Conservation (phyloP, 1,139 yeast species). For the Suhomyces wounanorum region DNA sequence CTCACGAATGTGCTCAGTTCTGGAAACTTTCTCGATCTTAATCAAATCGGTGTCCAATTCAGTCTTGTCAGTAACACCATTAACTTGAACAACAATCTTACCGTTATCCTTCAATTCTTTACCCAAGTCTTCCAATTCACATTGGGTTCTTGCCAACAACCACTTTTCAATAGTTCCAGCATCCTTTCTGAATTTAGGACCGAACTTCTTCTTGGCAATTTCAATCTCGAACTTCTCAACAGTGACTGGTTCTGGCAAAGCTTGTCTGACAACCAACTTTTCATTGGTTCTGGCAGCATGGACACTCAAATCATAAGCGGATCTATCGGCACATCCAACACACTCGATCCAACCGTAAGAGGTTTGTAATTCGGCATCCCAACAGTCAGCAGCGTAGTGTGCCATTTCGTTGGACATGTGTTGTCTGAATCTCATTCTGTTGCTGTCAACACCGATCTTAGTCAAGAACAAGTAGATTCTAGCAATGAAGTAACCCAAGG, state of each 20-base stretch:
- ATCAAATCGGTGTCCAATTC: slow-evolving; percentile 76
- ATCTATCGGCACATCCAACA: slow-evolving; percentile 99
- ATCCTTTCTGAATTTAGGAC: slow-evolving; percentile 95
- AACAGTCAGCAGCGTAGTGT: slow-evolving; percentile 98
- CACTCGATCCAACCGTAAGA: slow-evolving; percentile 99
- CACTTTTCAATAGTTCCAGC: slow-evolving; percentile 89
- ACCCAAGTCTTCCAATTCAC: slow-evolving; percentile 78
- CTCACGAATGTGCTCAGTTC: slow-evolving; percentile 90
- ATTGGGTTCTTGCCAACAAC: slow-evolving; percentile 76
- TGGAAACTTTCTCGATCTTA: slow-evolving; percentile 73
- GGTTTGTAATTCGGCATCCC: slow-evolving; percentile 98
- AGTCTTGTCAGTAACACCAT: slow-evolving; percentile 58
- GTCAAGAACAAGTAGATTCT: slow-evolving; percentile 82
- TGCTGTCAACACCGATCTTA: slow-evolving; percentile 87
- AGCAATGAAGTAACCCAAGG: slow-evolving; percentile 95
- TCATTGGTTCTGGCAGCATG: slow-evolving; percentile 95
- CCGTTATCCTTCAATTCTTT: slow-evolving; percentile 65
- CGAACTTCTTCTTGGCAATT: slow-evolving; percentile 91
- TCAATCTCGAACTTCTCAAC: slow-evolving; percentile 84
- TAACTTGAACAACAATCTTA: slow-evolving; percentile 64
- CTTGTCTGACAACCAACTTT: slow-evolving; percentile 90
- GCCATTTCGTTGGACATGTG: slow-evolving; percentile 99
- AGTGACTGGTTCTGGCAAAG: slow-evolving; percentile 77
- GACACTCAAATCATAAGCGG: slow-evolving; percentile 95
- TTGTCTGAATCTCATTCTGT: slow-evolving; percentile 92